Evolutionary conservation across 257 asterid genomes (phyloP).

Genomic region (Eustoma russellianum): DNA sequence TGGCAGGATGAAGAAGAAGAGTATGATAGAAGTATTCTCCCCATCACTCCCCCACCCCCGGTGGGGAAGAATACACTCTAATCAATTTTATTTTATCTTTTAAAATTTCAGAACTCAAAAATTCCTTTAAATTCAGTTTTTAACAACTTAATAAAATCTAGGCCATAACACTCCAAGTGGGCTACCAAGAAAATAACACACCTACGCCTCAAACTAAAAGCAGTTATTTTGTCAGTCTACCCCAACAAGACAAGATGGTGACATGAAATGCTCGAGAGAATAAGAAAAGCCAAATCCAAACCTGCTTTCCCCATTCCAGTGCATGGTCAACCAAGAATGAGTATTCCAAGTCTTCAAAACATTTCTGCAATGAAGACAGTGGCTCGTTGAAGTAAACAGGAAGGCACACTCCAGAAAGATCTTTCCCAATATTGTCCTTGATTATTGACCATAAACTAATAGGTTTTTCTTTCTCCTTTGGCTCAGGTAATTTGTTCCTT

Average conservation of each 20-base stretch:
- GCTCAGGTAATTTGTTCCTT: conserved; percentile 84
- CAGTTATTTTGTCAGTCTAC: conserved; percentile 5
- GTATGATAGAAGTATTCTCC: too few species aligned
- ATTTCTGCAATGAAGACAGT: conserved; percentile 89
- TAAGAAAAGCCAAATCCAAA: conserved; percentile 15
- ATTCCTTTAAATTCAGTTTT: too few species aligned
- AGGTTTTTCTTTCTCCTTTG: conserved; percentile 94
- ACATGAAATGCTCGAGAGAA: too few species aligned
- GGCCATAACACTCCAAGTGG: too few species aligned
- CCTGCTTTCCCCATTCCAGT: conserved; percentile 92
- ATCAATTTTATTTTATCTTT: too few species aligned
- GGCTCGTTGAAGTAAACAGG: conserved; percentile 99
- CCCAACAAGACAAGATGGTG: conserved; percentile 11
- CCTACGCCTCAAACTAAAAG: background rate
- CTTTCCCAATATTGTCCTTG: conserved; percentile 98
- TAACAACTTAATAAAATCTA: too few species aligned
- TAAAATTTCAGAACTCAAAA: too few species aligned
- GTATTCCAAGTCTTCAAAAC: conserved; percentile 97
- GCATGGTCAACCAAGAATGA: conserved; percentile 90
- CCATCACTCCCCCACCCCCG: too few species aligned
- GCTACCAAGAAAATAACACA: too few species aligned
- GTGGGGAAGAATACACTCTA: too few species aligned
- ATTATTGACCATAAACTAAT: conserved; percentile 95
- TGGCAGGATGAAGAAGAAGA: too few species aligned
- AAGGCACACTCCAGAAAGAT: conserved; percentile 97